These are phyloP conservation scores for Ustilago nuda DNA, from an alignment of 1,284 basidiomycete genomes.

Conservation along the genomic window DNA sequence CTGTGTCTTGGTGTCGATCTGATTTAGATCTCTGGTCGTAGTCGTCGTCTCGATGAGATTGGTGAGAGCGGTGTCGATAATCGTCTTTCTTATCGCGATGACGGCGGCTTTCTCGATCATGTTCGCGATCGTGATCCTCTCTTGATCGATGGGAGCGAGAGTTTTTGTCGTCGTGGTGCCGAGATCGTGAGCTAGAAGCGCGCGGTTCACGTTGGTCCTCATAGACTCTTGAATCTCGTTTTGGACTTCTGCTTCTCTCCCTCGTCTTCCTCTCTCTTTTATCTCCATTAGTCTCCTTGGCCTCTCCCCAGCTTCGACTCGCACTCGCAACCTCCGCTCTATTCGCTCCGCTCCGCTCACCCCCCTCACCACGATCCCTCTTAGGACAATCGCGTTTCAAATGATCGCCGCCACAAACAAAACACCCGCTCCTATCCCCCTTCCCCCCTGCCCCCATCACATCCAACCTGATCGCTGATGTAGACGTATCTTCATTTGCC, in stretches of 20 bases:
- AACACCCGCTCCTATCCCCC: slow-evolving; percentile 80
- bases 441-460: neutral
- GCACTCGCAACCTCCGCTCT: neutral
- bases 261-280: slow-evolving; percentile 8
- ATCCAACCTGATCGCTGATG: slow-evolving; percentile 54
- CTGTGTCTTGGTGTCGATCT: slow-evolving; percentile 6
- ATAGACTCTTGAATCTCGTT: slow-evolving; percentile 12
- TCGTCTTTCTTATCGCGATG: slow-evolving; percentile 2
- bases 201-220: neutral
- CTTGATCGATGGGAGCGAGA: slow-evolving; percentile 1
- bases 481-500: slow-evolving; percentile 88
- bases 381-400: slow-evolving; percentile 67
- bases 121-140: slow-evolving; percentile 15
- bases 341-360: slow-evolving; percentile 21
- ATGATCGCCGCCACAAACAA: slow-evolving; percentile 75
- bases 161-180: slow-evolving; percentile 5
- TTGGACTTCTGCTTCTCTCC: slow-evolving; percentile 18
- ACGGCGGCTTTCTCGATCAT: neutral
- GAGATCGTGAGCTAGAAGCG: neutral
- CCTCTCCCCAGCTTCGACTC: neutral
- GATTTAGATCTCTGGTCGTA: slow-evolving; percentile 14
- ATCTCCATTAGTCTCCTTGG: neutral
- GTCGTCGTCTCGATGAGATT: slow-evolving; percentile 7
- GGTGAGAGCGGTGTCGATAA: slow-evolving; percentile 13
- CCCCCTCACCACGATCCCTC: slow-evolving; percentile 20